phyloP scores from a whole-genome alignment of 73 alveolate genomes.

The Paramecium sonneborni region DNA sequence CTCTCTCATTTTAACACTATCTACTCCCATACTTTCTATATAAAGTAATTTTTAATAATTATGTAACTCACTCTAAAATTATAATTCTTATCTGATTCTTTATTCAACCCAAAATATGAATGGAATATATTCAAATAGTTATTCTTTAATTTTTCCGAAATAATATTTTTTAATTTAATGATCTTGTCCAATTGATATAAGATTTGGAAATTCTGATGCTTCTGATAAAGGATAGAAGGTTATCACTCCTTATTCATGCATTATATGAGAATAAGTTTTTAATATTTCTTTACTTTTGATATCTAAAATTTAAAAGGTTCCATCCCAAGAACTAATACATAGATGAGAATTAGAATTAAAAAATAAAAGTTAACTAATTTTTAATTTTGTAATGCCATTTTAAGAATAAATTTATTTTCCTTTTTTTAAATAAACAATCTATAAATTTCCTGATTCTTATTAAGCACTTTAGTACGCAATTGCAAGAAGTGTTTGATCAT shows the following conservation, averaged over 20 bases:
- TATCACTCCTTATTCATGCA: slow-evolving; percentile 5
- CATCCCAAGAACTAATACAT: slow-evolving; percentile 49
- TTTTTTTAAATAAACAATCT: not conserved
- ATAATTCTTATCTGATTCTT: slow-evolving; percentile 14
- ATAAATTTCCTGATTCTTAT: not conserved
- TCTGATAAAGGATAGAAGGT: not conserved
- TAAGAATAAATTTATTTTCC: not conserved
- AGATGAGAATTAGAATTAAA: slow-evolving; percentile 3
- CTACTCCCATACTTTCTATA: slow-evolving; percentile 47
- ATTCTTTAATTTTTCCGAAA: not conserved
- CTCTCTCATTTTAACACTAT: slow-evolving; percentile 10
- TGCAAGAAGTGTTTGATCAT: slow-evolving; percentile 14
- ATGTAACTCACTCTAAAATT: slow-evolving; percentile 2
- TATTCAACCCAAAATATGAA: slow-evolving; percentile 50
- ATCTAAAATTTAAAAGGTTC: not conserved
- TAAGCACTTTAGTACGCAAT: slow-evolving; percentile 22
- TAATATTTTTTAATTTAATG: not conserved
- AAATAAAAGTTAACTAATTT: not conserved
- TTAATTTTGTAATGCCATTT: not conserved
- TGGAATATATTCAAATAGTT: slow-evolving; percentile 24
- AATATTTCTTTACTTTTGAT: not conserved
- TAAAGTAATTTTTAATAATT: not conserved
- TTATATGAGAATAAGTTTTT: not conserved
- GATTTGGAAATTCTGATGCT: not conserved
- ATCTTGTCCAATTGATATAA: not conserved